Conservation (phyloP, 352 stramenopile genomes). For the Pythium oligandrum region DNA sequence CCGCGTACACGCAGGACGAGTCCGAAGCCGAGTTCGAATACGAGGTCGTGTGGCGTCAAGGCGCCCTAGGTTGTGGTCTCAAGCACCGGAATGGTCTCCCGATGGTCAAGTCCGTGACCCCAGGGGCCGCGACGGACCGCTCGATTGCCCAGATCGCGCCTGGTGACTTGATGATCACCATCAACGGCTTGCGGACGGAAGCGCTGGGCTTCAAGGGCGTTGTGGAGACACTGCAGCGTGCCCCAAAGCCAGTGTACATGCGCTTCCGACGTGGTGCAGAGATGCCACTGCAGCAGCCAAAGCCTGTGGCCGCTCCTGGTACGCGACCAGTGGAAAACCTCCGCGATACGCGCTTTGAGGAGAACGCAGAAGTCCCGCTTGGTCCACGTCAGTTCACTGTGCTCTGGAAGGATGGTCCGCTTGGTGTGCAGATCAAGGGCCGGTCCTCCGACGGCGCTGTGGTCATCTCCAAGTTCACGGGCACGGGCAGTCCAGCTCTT, state of each 20-base stretch:
- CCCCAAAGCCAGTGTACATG: slow-evolving; percentile 72
- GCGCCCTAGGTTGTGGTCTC: slow-evolving; percentile 62
- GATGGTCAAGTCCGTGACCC: slow-evolving; percentile 61
- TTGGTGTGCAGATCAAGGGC: slow-evolving; percentile 81
- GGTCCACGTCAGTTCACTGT: slow-evolving; percentile 61
- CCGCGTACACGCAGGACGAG: slow-evolving; percentile 2
- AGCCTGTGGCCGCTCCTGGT: background rate
- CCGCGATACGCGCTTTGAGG: slow-evolving; percentile 8
- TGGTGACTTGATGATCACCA: slow-evolving; percentile 62
- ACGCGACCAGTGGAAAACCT: slow-evolving; percentile 5
- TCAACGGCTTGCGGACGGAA: slow-evolving; percentile 72
- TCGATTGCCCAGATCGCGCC: slow-evolving; percentile 65
- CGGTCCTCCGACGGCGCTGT: slow-evolving; percentile 46
- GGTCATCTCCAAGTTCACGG: slow-evolving; percentile 73
- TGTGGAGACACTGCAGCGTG: slow-evolving; percentile 66
- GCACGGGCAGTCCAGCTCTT: slow-evolving; percentile 43
- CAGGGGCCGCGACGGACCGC: slow-evolving; percentile 38
- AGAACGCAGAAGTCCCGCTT: slow-evolving; percentile 9
- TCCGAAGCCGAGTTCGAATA: slow-evolving; percentile 32
- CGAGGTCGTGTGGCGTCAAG: slow-evolving; percentile 73
- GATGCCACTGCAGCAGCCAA: background rate
- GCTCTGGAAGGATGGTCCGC: slow-evolving; percentile 63
- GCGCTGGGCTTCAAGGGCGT: slow-evolving; percentile 77
- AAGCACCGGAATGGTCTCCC: slow-evolving; percentile 69
- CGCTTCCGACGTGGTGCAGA: slow-evolving; percentile 45